Evolutionary conservation across 805 yeast genomes (phyloP), one percentile per base, ranked within the genome.

Genomic region (Saccharomycopsis fodiens): DNA sequence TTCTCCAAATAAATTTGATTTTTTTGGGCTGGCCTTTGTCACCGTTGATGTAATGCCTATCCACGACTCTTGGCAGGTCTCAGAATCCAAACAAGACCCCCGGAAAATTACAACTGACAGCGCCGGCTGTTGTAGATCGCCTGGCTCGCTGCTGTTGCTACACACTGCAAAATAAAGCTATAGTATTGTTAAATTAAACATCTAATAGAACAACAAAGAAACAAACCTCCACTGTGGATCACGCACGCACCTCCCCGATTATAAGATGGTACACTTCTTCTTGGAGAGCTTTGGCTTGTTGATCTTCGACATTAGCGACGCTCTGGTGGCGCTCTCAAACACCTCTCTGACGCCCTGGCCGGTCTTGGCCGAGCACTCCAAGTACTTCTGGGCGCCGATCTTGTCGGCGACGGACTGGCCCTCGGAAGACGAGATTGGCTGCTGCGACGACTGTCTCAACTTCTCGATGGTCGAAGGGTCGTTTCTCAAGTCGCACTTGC

Each of bases 331-430:
- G 55, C 85, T 79, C 69, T 85, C 94, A 61, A 87, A 87, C 48
- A 88, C 96, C 64, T 86, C 95, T 64, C 86, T 81, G 49, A 87
- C 96, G 68, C 95, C 95, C 65, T 81, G 82, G 60, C 88, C 88
- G 55, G 86, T 79, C 69, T 82, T 84, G 31, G 96, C 96, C 43
- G 95, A 86, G 73, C 96, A 87, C 71, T 87, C 96, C 59, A 85
- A 74, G 65, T 87, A 87, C 63, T 80, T 78, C 53, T 79, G 68
- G 50, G 96, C 95, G 57, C 93, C 94, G 59, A 87, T 87, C 70
- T 83, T 84, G 57, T 83, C 84, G 52, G 95, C 95, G 54, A 85
- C 93, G 46, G 79, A 74, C 66, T 82, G 83, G 57, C 95, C 96
- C 66, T 87, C 95, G 49, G 83, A 74, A 37, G 84, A 61, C 15